Evolutionary conservation across 1,284 basidiomycete species (phyloP).

Genomic region (Cystobasidium slooffiae): DNA sequence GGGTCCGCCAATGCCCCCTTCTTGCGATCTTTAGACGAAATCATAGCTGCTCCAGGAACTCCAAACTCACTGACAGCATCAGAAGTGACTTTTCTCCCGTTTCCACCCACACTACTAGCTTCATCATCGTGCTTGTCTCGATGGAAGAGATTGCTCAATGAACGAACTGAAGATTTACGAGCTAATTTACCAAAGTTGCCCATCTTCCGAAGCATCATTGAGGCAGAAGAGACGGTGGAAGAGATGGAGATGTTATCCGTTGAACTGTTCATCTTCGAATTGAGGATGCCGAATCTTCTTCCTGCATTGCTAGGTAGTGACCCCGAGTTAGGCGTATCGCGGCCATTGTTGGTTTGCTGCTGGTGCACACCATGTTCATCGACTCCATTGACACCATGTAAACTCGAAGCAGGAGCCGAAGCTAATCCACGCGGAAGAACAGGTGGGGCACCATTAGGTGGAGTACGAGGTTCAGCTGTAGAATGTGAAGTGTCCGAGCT

Average conservation of each 20-base stretch:
- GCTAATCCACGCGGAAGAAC: constrained; percentile 10
- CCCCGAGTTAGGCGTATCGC: neutral
- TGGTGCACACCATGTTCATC: neutral
- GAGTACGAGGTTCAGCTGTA: constrained; percentile 41
- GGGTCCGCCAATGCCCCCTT: constrained; percentile 74
- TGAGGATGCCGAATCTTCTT: constrained; percentile 66
- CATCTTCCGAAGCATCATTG: constrained; percentile 96
- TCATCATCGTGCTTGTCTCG: constrained; percentile 42
- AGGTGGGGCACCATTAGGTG: constrained; percentile 40
- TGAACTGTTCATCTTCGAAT: constrained; percentile 85
- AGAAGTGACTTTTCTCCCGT: constrained; percentile 2
- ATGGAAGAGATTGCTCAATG: constrained; percentile 39
- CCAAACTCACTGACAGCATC: constrained; percentile 44
- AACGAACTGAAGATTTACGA: constrained; percentile 42
- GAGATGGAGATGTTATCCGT: constrained; percentile 97
- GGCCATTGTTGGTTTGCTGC: constrained; percentile 3
- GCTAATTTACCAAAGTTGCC: constrained; percentile 72
- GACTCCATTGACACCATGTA: neutral
- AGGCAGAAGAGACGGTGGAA: constrained; percentile 94
- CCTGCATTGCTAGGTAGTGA: constrained; percentile 32
- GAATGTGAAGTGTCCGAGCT: constrained; percentile 40
- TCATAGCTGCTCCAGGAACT: constrained; percentile 42
- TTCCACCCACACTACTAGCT: neutral
- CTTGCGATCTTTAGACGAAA: constrained; percentile 68
- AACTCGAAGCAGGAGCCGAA: constrained; percentile 10